These are phyloP conservation scores for Hygrocybe punicea DNA, from an alignment of 768 basidiomycete species.

Conservation along the genomic window DNA sequence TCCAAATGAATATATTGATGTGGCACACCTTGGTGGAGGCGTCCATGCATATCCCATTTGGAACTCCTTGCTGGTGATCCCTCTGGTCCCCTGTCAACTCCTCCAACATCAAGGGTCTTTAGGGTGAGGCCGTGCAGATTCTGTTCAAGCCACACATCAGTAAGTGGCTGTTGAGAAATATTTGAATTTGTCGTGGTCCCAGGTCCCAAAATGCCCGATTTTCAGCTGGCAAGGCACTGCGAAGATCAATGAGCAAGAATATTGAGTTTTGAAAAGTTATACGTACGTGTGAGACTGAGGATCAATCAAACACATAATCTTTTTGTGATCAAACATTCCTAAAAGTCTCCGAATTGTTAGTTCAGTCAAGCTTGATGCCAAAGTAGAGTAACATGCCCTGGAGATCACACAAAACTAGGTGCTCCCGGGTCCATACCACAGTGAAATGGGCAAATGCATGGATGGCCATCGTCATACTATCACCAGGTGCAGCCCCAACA, in stretches of 20 bases:
- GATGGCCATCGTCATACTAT: conserved; percentile 12
- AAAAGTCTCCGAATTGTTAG: background rate
- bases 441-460: conserved; percentile 22
- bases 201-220: background rate
- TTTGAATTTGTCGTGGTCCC: background rate
- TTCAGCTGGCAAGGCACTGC: background rate
- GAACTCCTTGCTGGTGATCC: too few species aligned
- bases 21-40: too few species aligned
- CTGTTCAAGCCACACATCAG: background rate
- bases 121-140: background rate
- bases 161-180: background rate
- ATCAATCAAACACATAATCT: conserved; percentile 13
- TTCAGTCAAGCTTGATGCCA: background rate
- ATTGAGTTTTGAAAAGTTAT: too few species aligned
- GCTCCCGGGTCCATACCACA: conserved; percentile 2
- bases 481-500: conserved; percentile 6
- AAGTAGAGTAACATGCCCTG: background rate
- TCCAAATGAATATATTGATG: too few species aligned
- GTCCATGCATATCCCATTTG: too few species aligned
- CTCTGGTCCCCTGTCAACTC: too few species aligned
- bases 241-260: background rate
- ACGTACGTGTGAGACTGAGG: conserved; percentile 14
- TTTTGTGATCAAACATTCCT: background rate
- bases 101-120: too few species aligned
- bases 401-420: conserved; percentile 9